Evolutionary conservation across 805 yeast genomes (phyloP), one percentile per base, ranked within the genome.

Genomic region (Kluyveromyces siamensis): DNA sequence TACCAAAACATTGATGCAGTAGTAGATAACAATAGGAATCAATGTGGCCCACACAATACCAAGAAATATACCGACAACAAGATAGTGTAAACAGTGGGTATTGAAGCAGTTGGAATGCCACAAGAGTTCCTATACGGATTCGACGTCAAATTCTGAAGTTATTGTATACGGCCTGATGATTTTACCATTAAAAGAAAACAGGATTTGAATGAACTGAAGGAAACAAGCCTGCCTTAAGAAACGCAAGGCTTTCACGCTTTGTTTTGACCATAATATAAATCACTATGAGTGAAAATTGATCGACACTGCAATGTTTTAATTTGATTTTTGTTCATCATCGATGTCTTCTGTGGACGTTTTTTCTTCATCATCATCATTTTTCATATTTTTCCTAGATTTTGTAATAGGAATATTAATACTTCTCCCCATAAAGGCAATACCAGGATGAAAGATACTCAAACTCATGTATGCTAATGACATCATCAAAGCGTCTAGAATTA

Each of bases 401-500:
- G 61, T 56, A 43, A 63, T 61, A 25, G 58, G 58, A 30, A 67
- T 59, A 1, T 51, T 37, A 7, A 45, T 47, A 8, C 48, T 36
- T 50, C 66, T 61, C n/a, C 72, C 71, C 35, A 50, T 39, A 57
- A 79, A 76, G 1, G 78, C 76, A 37, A 74, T 59, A 0, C 85
- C 86, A 0, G 95, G 96, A 60, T 84, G 82, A 59, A 75, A 72
- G 1, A 76, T 62, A 0, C 85, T 68, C 59, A 80, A 63, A 4
- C 71, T 60, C 2, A 74, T 60, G 39, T 65, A 60, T 0, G 83
- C 77, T 4, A 81, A 41, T 0, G 76, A 60, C 65, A 83, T 73
- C 84, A 83, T 78, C 47, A 83, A 58, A 2, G 80, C 81, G 55
- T 84, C 90, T 17, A 83, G 64, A 16, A 75, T 70, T 60, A 83